Percentiles rank a stretch among this genome's conserved stretches.
Evolutionary conservation across 2,329 filamentous ascomycete genomes (phyloP).

Genomic region (Nectriaceae sp.): DNA sequence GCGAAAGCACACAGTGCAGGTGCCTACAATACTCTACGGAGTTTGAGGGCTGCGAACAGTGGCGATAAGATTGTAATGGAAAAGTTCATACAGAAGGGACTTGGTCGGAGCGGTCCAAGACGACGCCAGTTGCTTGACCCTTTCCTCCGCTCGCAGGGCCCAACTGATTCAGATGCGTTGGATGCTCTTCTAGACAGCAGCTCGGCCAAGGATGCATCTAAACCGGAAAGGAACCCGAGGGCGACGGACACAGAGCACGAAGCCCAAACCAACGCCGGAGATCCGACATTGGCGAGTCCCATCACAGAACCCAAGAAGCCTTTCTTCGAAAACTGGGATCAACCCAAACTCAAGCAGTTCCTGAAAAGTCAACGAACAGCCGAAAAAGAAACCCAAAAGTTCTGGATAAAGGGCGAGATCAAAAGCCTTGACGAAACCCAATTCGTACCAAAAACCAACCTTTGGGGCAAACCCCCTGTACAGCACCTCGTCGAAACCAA

Average conservation of each 20-base stretch:
- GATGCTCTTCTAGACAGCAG: constrained; percentile 30
- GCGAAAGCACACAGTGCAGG: constrained; percentile 37
- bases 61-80: constrained; percentile 51
- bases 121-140: constrained; percentile 49
- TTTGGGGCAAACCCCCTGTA: constrained; percentile 50
- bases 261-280: background rate
- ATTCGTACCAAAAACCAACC: constrained; percentile 44
- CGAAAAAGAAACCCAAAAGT: constrained; percentile 24
- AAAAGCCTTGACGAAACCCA: constrained; percentile 36
- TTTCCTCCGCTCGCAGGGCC: constrained; percentile 39
- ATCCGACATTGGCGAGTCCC: background rate
- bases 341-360: constrained; percentile 44
- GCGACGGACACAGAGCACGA: background rate
- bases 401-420: constrained; percentile 28
- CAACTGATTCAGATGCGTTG: constrained; percentile 43
- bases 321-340: constrained; percentile 53
- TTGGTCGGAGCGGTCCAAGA: constrained; percentile 55
- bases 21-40: constrained; percentile 46
- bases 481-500: constrained; percentile 44
- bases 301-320: constrained; percentile 16
- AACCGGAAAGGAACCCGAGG: background rate
- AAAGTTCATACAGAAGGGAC: constrained; percentile 49
- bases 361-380: constrained; percentile 43
- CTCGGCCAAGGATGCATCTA: background rate
- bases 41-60: constrained; percentile 53